Conservation (phyloP, 768 basidiomycete genomes). For the Podaxis sp. region DNA sequence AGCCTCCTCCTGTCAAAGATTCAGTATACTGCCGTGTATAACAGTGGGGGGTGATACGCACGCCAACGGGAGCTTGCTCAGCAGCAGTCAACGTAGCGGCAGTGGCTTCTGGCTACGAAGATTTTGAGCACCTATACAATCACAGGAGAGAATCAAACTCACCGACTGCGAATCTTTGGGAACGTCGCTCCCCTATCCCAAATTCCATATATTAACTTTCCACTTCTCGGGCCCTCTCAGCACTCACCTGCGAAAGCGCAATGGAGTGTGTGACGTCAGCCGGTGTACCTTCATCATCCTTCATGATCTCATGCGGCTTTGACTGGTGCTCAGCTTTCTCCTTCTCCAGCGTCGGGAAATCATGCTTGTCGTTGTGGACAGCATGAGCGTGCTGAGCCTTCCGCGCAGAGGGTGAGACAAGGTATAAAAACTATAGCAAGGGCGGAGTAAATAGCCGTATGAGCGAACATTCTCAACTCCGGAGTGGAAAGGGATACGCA, state of each 20-base stretch:
- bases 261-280: slow-evolving; percentile 36
- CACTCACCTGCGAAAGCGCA: slow-evolving; percentile 31
- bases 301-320: slow-evolving; percentile 27
- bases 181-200: slow-evolving; percentile 26
- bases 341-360: slow-evolving; percentile 27
- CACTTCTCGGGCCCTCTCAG: background rate
- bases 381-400: slow-evolving; percentile 28
- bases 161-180: slow-evolving; percentile 29
- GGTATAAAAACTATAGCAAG: slow-evolving; percentile 36
- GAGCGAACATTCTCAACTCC: slow-evolving; percentile 1
- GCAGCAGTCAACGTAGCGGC: background rate
- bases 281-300: slow-evolving; percentile 40
- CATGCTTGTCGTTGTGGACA: slow-evolving; percentile 37
- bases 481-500: slow-evolving; percentile 23
- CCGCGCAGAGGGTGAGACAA: slow-evolving; percentile 40
- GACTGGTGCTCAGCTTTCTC: slow-evolving; percentile 21
- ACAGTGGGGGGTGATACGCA: background rate
- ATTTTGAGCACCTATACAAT: background rate
- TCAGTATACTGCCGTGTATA: background rate
- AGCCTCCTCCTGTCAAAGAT: background rate
- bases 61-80: slow-evolving; percentile 6
- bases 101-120: slow-evolving; percentile 1
- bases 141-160: background rate
- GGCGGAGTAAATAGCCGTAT: slow-evolving; percentile 12
- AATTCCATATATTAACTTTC: background rate